Percentiles rank a stretch among this genome's conserved stretches.
Evolutionary conservation across 1,139 yeast species (phyloP).

Genomic region (Tardiomyces depauwii): DNA sequence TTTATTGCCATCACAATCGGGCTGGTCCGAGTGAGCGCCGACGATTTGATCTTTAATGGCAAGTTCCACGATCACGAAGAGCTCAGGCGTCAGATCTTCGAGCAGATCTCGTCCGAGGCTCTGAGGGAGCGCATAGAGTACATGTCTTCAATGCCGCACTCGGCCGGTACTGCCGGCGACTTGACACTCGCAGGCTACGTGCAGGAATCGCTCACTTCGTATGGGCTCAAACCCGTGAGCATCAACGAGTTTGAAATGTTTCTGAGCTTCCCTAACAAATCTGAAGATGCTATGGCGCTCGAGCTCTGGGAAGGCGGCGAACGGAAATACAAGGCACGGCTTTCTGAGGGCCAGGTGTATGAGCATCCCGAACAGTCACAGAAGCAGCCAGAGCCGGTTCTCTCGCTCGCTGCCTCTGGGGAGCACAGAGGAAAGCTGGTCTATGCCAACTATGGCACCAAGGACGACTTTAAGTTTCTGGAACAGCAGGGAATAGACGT

Average conservation of each 20-base stretch:
- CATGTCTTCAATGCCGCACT: slow-evolving; percentile 72
- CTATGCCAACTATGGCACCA: slow-evolving; percentile 57
- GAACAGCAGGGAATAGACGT: slow-evolving; percentile 26
- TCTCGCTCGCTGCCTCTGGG: slow-evolving; percentile 57
- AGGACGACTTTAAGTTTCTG: slow-evolving; percentile 41
- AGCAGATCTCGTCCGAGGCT: slow-evolving; percentile 42
- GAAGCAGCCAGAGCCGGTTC: slow-evolving; percentile 26
- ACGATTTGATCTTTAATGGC: slow-evolving; percentile 30
- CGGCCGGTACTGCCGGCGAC: slow-evolving; percentile 84
- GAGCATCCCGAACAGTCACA: slow-evolving; percentile 15
- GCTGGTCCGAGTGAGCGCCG: slow-evolving; percentile 26
- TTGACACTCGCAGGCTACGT: slow-evolving; percentile 56
- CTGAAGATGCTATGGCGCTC: slow-evolving; percentile 13
- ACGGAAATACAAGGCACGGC: neutral
- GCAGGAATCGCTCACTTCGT: slow-evolving; percentile 42
- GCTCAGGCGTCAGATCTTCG: slow-evolving; percentile 38
- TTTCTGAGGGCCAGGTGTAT: slow-evolving; percentile 16
- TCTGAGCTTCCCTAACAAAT: slow-evolving; percentile 45
- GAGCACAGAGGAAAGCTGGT: slow-evolving; percentile 42
- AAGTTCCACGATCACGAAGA: slow-evolving; percentile 52
- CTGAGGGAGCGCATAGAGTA: slow-evolving; percentile 66
- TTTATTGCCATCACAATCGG: slow-evolving; percentile 49
- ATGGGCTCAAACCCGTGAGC: slow-evolving; percentile 28
- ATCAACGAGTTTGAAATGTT: slow-evolving; percentile 8
- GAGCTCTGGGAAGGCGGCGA: slow-evolving; percentile 8